These are phyloP conservation scores for Casuarina equisetifolia DNA, from an alignment of 306 rosid species.

Conservation along the genomic window DNA sequence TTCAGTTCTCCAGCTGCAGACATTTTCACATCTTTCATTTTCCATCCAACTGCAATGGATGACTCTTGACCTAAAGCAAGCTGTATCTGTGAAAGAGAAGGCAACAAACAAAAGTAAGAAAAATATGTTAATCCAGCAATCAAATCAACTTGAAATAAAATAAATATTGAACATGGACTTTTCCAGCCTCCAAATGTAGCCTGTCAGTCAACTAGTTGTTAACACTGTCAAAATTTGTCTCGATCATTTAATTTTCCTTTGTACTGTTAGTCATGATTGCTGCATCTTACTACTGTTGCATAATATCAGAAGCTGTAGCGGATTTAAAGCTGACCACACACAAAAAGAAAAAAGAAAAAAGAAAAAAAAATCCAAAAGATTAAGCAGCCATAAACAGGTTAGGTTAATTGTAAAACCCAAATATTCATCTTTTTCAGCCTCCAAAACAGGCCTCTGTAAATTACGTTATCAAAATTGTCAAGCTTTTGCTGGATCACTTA, in stretches of 20 bases:
- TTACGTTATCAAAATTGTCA: background rate
- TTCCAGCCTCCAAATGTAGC: slow-evolving; percentile 12
- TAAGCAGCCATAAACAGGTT: background rate
- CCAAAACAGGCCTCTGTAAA: slow-evolving; percentile 15
- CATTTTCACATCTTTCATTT: slow-evolving; percentile 67
- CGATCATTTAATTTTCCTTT: background rate
- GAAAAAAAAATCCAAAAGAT: too few species aligned
- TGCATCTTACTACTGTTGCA: too few species aligned
- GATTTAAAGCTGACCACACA: too few species aligned
- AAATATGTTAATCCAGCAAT: slow-evolving; percentile 6
- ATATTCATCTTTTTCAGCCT: slow-evolving; percentile 14
- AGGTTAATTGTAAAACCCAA: background rate
- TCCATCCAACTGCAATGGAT: slow-evolving; percentile 87
- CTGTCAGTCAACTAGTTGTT: slow-evolving; percentile 9
- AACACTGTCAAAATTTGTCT: background rate
- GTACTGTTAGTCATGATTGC: background rate
- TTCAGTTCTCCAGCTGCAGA: slow-evolving; percentile 85
- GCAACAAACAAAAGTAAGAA: slow-evolving; percentile 15
- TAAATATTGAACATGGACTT: slow-evolving; percentile 5
- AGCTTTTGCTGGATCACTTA: background rate
- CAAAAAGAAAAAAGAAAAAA: too few species aligned
- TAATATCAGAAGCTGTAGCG: too few species aligned
- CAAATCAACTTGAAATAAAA: background rate
- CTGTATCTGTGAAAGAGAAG: slow-evolving; percentile 60
- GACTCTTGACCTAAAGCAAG: slow-evolving; percentile 79